Conservation (phyloP, 805 yeast species). For the Danielia reshetovae region DNA sequence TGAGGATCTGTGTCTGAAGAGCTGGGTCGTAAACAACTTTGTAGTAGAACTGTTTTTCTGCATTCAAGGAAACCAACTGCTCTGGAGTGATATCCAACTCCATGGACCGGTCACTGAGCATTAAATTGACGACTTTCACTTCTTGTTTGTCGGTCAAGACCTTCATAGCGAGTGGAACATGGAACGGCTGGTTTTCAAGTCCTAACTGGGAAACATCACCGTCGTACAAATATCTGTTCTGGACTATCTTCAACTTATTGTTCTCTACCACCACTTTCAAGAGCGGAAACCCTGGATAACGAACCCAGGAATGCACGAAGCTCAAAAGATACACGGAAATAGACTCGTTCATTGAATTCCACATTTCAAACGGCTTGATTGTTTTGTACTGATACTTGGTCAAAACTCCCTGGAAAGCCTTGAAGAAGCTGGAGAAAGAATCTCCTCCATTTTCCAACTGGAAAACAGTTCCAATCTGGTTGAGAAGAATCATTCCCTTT, state of each 20-base stretch:
- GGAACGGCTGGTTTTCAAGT: conserved; percentile 56
- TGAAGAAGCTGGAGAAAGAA: conserved; percentile 25
- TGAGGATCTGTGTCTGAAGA: conserved; percentile 10
- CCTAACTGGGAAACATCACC: conserved; percentile 22
- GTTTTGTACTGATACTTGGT: conserved; percentile 28
- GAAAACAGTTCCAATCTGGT: conserved; percentile 48
- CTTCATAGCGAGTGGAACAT: conserved; percentile 53
- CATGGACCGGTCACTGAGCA: conserved; percentile 42
- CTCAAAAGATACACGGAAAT: conserved; percentile 43
- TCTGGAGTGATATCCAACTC: conserved; percentile 25
- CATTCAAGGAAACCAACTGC: conserved; percentile 39
- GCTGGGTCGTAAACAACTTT: conserved; percentile 43
- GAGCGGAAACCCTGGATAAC: conserved; percentile 57
- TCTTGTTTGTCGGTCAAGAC: conserved; percentile 26
- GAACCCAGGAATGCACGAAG: conserved; percentile 58
- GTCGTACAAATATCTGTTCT: conserved; percentile 33
- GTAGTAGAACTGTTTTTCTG: conserved; percentile 44
- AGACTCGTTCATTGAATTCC: conserved; percentile 40
- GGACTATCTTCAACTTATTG: conserved; percentile 29
- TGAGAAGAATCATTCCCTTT: conserved; percentile 53
- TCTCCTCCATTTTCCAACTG: conserved; percentile 22
- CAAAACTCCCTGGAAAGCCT: conserved; percentile 37
- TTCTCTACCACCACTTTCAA: conserved; percentile 32
- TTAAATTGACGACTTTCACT: conserved; percentile 27
- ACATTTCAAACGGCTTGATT: conserved; percentile 49